Evolutionary conservation across 2,329 filamentous ascomycete genomes (phyloP).

Genomic region (Diaporthe vaccinii): DNA sequence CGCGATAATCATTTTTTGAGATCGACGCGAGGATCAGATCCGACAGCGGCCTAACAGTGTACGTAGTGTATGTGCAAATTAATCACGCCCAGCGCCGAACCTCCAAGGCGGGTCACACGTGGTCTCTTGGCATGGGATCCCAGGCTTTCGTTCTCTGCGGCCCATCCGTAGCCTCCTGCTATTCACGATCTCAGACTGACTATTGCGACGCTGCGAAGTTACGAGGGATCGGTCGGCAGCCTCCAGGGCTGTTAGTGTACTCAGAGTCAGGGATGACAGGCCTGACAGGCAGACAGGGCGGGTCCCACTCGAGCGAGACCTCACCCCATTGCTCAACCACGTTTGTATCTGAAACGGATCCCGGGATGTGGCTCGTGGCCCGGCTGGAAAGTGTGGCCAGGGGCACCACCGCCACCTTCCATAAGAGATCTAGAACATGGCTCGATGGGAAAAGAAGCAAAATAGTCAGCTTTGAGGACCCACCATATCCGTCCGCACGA

Average conservation of each 20-base stretch:
- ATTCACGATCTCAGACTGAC: not conserved
- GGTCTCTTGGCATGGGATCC: not conserved
- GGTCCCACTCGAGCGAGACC: not conserved
- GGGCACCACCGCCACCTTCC: conserved; percentile 5
- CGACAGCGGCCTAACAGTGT: not conserved
- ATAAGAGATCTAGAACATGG: conserved; percentile 14
- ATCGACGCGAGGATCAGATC: not conserved
- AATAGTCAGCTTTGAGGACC: not conserved
- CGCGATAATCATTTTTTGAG: not conserved
- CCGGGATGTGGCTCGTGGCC: conserved; percentile 11
- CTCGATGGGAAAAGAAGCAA: not conserved
- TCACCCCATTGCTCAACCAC: conserved; percentile 1
- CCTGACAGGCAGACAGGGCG: not conserved
- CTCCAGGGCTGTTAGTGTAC: too few species aligned
- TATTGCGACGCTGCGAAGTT: not conserved
- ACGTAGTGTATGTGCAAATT: too few species aligned
- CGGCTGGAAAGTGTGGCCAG: not conserved
- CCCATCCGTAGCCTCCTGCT: not conserved
- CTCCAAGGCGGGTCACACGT: not conserved
- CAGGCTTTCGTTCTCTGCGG: not conserved
- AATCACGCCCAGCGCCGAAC: not conserved
- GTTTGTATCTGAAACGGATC: conserved; percentile 28
- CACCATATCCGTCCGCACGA: not conserved
- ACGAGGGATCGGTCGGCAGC: not conserved
- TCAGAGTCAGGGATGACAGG: not conserved